Evolutionary conservation across 2,329 filamentous ascomycete species (phyloP).

Genomic region (Alternaria triticina): DNA sequence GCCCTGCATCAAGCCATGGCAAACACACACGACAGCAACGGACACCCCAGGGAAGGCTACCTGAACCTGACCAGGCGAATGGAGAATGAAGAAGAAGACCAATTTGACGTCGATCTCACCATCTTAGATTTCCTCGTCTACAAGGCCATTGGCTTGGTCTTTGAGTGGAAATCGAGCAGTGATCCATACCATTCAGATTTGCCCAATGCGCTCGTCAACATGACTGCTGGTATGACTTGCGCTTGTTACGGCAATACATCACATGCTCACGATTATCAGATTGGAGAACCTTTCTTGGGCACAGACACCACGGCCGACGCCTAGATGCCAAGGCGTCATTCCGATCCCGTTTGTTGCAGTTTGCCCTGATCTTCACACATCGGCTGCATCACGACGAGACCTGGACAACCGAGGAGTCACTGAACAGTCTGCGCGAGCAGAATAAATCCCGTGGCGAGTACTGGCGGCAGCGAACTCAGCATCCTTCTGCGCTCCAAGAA

Average conservation of each 20-base stretch:
- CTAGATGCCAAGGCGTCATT: constrained; percentile 52
- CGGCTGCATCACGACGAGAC: constrained; percentile 48
- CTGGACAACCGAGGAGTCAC: constrained; percentile 46
- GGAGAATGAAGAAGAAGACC: constrained; percentile 45
- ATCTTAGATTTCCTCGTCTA: constrained; percentile 64
- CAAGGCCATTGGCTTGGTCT: constrained; percentile 52
- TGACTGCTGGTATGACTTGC: constrained; percentile 38
- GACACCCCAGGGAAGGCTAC: constrained; percentile 36
- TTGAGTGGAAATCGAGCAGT: constrained; percentile 44
- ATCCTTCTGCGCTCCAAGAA: constrained; percentile 26
- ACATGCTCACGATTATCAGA: constrained; percentile 32
- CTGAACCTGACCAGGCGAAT: constrained; percentile 41
- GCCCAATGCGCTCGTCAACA: constrained; percentile 40
- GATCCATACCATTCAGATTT: constrained; percentile 42
- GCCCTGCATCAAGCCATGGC: constrained; percentile 34
- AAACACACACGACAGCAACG: constrained; percentile 21
- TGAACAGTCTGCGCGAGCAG: constrained; percentile 44
- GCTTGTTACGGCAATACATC: not conserved
- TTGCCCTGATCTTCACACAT: constrained; percentile 54
- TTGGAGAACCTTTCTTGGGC: constrained; percentile 53
- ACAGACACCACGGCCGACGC: constrained; percentile 45
- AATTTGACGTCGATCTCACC: constrained; percentile 59
- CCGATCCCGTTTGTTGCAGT: constrained; percentile 57
- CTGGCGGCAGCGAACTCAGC: constrained; percentile 29
- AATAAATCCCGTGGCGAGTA: constrained; percentile 45